Conservation (phyloP, 148 eudicot species). For the Camellia granthamiana region DNA sequence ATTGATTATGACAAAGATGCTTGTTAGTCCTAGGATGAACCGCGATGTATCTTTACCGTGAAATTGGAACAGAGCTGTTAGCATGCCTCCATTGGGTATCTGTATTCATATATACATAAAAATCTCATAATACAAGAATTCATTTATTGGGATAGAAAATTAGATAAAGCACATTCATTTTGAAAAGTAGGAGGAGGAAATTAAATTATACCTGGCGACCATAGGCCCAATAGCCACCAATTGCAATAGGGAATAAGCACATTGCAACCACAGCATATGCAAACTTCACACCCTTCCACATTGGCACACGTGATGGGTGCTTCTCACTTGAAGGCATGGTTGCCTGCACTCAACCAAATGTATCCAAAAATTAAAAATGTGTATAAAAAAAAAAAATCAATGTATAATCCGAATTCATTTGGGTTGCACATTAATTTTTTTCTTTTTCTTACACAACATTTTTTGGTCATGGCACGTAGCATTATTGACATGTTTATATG, state of each 20-base stretch:
- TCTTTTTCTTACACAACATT: too few species aligned
- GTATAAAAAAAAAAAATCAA: neutral
- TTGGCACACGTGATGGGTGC: conserved; percentile 78
- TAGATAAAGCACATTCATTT: too few species aligned
- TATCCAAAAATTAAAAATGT: neutral
- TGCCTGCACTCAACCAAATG: conserved; percentile 39
- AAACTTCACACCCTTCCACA: conserved; percentile 82
- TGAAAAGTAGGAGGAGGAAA: neutral
- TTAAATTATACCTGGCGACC: conserved; percentile 51
- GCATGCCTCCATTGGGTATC: conserved; percentile 79
- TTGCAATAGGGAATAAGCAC: conserved; percentile 80
- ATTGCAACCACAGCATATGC: conserved; percentile 61
- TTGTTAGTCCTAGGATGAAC: conserved; percentile 44
- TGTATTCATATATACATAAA: conserved; percentile 11
- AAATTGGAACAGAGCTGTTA: conserved; percentile 54
- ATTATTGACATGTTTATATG: neutral
- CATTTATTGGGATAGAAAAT: too few species aligned
- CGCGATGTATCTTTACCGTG: conserved; percentile 47
- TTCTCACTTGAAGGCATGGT: conserved; percentile 93
- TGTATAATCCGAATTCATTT: neutral
- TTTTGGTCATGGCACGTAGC: too few species aligned
- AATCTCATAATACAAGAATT: too few species aligned
- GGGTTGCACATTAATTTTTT: too few species aligned
- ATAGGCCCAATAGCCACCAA: conserved; percentile 89
- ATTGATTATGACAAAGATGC: conserved; percentile 56